Conservation (phyloP, 164 flowering plant species). For the Litsea cubeba region DNA sequence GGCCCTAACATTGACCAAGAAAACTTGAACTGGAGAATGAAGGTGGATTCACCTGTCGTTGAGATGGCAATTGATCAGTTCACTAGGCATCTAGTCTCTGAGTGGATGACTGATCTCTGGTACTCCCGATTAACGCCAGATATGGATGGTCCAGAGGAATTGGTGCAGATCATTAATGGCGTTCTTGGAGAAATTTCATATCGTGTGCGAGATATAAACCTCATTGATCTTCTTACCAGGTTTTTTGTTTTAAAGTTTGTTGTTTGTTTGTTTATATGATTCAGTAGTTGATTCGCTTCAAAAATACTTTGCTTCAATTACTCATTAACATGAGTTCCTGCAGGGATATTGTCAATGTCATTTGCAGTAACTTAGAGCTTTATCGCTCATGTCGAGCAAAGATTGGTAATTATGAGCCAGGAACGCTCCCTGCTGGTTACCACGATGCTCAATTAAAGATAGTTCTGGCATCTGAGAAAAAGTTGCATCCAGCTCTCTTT, state of each 20-base stretch:
- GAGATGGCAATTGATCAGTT: constrained; percentile 92
- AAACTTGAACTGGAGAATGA: constrained; percentile 67
- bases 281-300: not conserved
- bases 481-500: constrained; percentile 92
- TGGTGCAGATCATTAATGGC: constrained; percentile 69
- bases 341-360: constrained; percentile 79
- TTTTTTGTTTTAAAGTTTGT: constrained; percentile 23
- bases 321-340: constrained; percentile 21
- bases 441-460: constrained; percentile 57
- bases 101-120: constrained; percentile 97
- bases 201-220: constrained; percentile 78
- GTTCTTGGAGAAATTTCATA: constrained; percentile 81
- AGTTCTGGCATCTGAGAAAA: constrained; percentile 69
- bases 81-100: constrained; percentile 79
- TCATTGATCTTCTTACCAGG: constrained; percentile 93
- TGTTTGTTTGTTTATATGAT: not conserved
- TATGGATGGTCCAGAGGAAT: constrained; percentile 90
- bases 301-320: not conserved
- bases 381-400: constrained; percentile 65
- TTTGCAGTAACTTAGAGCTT: constrained; percentile 74
- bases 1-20: constrained; percentile 27
- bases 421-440: constrained; percentile 37
- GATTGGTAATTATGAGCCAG: constrained; percentile 46
- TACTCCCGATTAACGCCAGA: constrained; percentile 88
- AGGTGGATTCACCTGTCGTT: constrained; percentile 87